Base-by-base conservation (phyloP, 371 early-diverging fungal genomes). In the Thermomucor indicae-seudaticae region DNA sequence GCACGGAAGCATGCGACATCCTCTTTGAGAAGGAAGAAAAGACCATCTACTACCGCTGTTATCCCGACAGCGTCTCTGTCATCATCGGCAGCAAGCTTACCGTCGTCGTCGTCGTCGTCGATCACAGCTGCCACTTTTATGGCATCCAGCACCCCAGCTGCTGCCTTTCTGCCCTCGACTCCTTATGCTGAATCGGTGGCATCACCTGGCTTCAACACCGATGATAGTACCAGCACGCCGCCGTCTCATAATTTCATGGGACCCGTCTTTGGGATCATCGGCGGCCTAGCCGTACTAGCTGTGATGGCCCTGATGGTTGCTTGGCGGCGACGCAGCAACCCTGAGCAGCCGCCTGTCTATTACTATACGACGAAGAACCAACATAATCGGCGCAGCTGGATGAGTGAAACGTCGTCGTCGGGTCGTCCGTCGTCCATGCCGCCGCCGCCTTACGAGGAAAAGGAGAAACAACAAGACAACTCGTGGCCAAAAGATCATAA, bases 241-340 rank as follows among this genome's bases (percentile, higher is more conserved):
- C n/a, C n/a, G n/a, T n/a, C n/a, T n/a, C n/a, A 49, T 40, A 12
- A 35, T 14, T 27, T 49, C 7, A 39, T 49, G 40, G 52, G 52
- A 11, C 25, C 45, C 1, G 38, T 52, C 22, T 20, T 52, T 7
- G 52, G 52, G 2, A 37, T 37, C 0, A 25, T 52, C 8, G 52
- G 52, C n/a, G 52, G 52, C n/a, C 27, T 52, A 5, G 38, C 31
- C 28, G 38, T 44, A 6, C 29, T 52, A 14, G 3, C 45, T 2
- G 28, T 52, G 12, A 25, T 22, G 4, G 40, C 40, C 20, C 38
- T 49, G 14, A 1, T 40, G 2, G 24, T 49, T 28, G 17, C 41
- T 2, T 39, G 40, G 16, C 4, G n/a, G 7, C 20, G 28, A 7
- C 49, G 49, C 19, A 16, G 22, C 12, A 39, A 39, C n/a, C n/a